Evolutionary conservation across 306 rosid species (phyloP), one percentile per base, ranked within the genome.

Genomic region (Lathyrus sativus): DNA sequence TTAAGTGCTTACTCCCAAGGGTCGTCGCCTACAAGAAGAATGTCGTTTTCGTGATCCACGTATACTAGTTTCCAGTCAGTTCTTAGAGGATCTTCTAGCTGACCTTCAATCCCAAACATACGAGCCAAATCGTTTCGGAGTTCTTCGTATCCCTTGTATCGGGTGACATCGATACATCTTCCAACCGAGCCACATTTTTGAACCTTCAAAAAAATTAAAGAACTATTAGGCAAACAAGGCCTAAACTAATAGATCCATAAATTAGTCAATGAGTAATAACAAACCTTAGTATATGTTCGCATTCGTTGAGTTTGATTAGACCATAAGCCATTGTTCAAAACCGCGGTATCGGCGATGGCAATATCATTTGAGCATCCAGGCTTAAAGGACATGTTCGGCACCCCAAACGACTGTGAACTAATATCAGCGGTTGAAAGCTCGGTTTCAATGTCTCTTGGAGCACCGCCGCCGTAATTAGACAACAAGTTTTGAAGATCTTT

Each of bases 101-200:
- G 98, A 73, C 96, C 98, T 88, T 92, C 98, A 72, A 92, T 89
- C 59, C 98, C 98, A 70, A 92, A 92, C 98, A 92, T 92, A 11
- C 98, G 91, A 65, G 96, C 96, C 75, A 92, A 85, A 77, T 89
- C 98, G 45, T 86, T 76, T 66, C 96, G 85, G 63, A 92, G 91
- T 28, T 89, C 98, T 13, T 86, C 88, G 9, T 92, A 92, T 46
- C 86, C 98, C 60, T 80, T 89, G 83, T 92, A 89, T 62, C 93
- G 96, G 49, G 88, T 89, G n/a, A 92, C 96, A 51, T 92, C 98
- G 10, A 92, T 92, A 64, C 96, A 87, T 79, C 98, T 86, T 76
- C 98, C 98, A 35, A 92, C 98, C 49, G 96, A 92, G 43, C 98
- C 98, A 71, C 96, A 89, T 89, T 89, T 92, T 92, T 89, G 96